These are phyloP conservation scores for Kazachstania martiniae DNA, from an alignment of 805 yeast genomes.

Conservation along the genomic window DNA sequence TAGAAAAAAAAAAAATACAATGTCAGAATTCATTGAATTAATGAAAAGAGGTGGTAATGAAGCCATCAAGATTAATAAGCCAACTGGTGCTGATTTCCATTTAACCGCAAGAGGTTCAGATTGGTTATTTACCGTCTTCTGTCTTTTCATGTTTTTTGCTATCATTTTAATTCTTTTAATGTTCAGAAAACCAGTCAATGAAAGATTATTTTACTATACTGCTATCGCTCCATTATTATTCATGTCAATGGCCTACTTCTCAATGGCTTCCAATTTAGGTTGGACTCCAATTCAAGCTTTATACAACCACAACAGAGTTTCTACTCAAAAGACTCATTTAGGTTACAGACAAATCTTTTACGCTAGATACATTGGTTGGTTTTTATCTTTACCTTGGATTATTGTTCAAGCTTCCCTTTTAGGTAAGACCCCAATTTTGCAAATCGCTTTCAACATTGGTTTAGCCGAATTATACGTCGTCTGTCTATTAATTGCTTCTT, in stretches of 20 bases:
- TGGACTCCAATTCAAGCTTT: constrained; percentile 39
- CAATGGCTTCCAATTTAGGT: constrained; percentile 52
- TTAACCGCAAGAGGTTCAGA: constrained; percentile 52
- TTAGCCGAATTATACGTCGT: constrained; percentile 33
- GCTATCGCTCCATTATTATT: constrained; percentile 37
- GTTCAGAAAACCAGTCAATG: constrained; percentile 22
- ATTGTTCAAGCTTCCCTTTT: constrained; percentile 23
- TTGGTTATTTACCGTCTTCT: constrained; percentile 59
- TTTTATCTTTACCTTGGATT: constrained; percentile 40
- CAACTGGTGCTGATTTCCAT: constrained; percentile 39
- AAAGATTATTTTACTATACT: constrained; percentile 28
- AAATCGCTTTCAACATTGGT: constrained; percentile 23
- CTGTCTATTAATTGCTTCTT: constrained; percentile 34
- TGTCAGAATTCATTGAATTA: constrained; percentile 12
- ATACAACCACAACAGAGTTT: constrained; percentile 37
- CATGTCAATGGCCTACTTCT: constrained; percentile 40
- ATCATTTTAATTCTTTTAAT: constrained; percentile 19
- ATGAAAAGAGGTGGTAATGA: constrained; percentile 28
- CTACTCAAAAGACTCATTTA: constrained; percentile 17
- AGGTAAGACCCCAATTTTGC: constrained; percentile 19
- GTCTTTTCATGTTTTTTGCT: constrained; percentile 32
- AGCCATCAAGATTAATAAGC: constrained; percentile 37
- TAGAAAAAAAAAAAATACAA: constrained; percentile 1
- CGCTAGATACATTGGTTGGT: constrained; percentile 48
- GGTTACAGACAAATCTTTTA: constrained; percentile 47